phyloP scores from a whole-genome alignment of 495 filamentous ascomycete species.

The Neurospora terricola region DNA sequence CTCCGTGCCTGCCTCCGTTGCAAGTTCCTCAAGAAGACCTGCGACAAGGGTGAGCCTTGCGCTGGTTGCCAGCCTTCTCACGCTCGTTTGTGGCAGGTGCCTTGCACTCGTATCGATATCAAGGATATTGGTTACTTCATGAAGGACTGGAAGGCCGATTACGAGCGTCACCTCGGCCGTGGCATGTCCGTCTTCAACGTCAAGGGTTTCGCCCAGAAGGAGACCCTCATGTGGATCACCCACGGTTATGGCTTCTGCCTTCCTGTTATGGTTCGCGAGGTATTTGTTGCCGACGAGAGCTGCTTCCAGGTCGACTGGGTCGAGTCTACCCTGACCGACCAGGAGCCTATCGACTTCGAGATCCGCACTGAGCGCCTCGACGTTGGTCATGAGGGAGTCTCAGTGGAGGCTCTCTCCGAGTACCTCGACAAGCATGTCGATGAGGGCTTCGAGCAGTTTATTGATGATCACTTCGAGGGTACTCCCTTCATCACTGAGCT shows the following conservation, averaged over 20 bases:
- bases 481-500: slow-evolving; percentile 88
- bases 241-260: slow-evolving; percentile 85
- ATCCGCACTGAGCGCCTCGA: slow-evolving; percentile 76
- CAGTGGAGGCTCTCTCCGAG: slow-evolving; percentile 62
- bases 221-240: slow-evolving; percentile 70
- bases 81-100: slow-evolving; percentile 87
- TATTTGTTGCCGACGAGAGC: slow-evolving; percentile 81
- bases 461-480: slow-evolving; percentile 90
- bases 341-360: slow-evolving; percentile 66
- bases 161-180: slow-evolving; percentile 75
- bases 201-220: slow-evolving; percentile 76
- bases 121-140: slow-evolving; percentile 95
- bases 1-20: slow-evolving; percentile 86
- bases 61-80: slow-evolving; percentile 87
- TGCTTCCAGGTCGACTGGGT: slow-evolving; percentile 90
- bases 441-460: slow-evolving; percentile 77
- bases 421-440: slow-evolving; percentile 91
- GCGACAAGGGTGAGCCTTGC: slow-evolving; percentile 90
- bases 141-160: slow-evolving; percentile 96
- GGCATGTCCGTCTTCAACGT: slow-evolving; percentile 88
- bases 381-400: slow-evolving; percentile 75
- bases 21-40: slow-evolving; percentile 97
- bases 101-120: slow-evolving; percentile 91
- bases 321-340: slow-evolving; percentile 56
- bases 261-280: slow-evolving; percentile 81